These are phyloP conservation scores for Pythium periplocum DNA, from an alignment of 352 stramenopile genomes.

Conservation along the genomic window DNA sequence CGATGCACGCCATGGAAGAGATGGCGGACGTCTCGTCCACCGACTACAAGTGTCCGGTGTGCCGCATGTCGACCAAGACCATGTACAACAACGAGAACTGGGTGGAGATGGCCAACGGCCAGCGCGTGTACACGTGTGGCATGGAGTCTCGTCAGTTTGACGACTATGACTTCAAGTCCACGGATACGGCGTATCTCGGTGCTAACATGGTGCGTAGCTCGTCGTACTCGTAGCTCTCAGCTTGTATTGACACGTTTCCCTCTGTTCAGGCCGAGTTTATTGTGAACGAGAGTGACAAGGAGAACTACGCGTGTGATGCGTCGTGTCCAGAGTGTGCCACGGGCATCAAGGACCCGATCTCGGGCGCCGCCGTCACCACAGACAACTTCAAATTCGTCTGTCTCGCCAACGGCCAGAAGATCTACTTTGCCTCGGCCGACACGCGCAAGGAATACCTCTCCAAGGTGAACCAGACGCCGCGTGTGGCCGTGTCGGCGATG, in stretches of 20 bases:
- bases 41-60: conserved; percentile 50
- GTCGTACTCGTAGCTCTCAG: no score
- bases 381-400: conserved; percentile 72
- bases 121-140: conserved; percentile 71
- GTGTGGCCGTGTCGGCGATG: conserved; percentile 43
- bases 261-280: no score
- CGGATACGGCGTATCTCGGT: no score
- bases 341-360: conserved; percentile 56
- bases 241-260: no score
- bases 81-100: conserved; percentile 26
- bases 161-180: no score
- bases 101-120: conserved; percentile 57
- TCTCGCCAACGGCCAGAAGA: conserved; percentile 72
- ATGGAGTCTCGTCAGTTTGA: conserved; percentile 26
- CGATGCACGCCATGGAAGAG: no score
- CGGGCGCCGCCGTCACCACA: conserved; percentile 41
- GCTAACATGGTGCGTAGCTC: no score
- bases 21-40: no score
- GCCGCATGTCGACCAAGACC: conserved; percentile 1
- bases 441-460: conserved; percentile 61
- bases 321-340: conserved; percentile 43
- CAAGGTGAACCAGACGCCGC: conserved; percentile 45
- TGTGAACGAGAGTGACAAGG: conserved; percentile 47
- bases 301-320: conserved; percentile 71
- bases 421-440: conserved; percentile 73